Evolutionary conservation across 2,329 filamentous ascomycete species (phyloP).

Genomic region (Penicillium sp.): DNA sequence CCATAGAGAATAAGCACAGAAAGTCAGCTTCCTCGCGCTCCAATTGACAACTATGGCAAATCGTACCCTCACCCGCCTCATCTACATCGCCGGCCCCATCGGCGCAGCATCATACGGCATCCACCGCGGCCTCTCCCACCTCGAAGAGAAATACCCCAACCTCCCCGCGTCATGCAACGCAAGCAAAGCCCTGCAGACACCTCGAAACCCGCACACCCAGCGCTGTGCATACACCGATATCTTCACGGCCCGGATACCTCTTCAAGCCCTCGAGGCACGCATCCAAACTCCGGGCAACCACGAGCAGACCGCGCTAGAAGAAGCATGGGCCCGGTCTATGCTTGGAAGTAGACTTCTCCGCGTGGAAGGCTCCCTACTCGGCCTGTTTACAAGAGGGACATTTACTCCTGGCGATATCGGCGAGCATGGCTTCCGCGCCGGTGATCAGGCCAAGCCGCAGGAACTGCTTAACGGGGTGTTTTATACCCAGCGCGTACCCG

Average conservation of each 20-base stretch:
- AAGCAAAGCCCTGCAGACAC: conserved; percentile 23
- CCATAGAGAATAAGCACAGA: no score
- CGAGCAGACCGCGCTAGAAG: conserved; percentile 17
- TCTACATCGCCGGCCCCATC: conserved; percentile 17
- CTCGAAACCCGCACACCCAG: conserved; percentile 19
- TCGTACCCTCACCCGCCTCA: conserved; percentile 6
- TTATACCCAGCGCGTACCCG: conserved; percentile 18
- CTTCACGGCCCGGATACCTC: conserved; percentile 26
- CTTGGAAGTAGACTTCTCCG: conserved; percentile 19
- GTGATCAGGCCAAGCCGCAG: conserved; percentile 5
- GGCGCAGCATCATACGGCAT: conserved; percentile 21
- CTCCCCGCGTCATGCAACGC: conserved; percentile 11
- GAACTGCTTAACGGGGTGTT: conserved; percentile 25
- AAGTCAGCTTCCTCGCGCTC: neutral
- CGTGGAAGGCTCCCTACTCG: conserved; percentile 21
- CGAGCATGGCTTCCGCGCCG: conserved; percentile 13
- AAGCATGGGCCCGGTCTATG: conserved; percentile 28
- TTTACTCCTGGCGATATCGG: conserved; percentile 27
- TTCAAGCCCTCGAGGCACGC: conserved; percentile 17
- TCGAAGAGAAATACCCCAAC: conserved; percentile 32
- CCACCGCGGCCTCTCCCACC: conserved; percentile 23
- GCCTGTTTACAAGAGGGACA: conserved; percentile 11
- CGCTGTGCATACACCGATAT: conserved; percentile 30
- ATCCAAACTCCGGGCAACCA: neutral
- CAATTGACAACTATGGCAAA: neutral